A percentile compares a stretch with the other conserved stretches of the same genome.
phyloP scores from a whole-genome alignment of 768 basidiomycete genomes.

The Rhizopogon roseolus region DNA sequence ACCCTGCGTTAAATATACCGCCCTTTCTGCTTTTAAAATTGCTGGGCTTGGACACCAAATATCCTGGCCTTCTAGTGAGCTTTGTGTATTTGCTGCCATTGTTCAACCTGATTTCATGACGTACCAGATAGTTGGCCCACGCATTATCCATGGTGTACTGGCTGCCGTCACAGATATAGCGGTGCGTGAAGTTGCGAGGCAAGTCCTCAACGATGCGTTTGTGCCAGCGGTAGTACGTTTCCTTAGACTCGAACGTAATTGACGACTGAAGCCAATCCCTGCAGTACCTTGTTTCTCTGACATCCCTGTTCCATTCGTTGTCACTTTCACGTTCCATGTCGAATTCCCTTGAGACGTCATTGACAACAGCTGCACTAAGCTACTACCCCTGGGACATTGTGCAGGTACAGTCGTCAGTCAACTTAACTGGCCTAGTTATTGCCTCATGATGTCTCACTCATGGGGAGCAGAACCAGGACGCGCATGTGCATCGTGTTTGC shows the following conservation, averaged over 20 bases:
- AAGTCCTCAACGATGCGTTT: conserved; percentile 53
- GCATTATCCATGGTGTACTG: conserved; percentile 66
- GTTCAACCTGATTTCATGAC: conserved; percentile 1
- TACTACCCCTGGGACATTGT: conserved; percentile 69
- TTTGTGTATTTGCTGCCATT: neutral
- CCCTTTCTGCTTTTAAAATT: conserved; percentile 67
- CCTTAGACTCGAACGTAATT: neutral
- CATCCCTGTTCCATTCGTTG: conserved; percentile 84
- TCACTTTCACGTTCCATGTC: conserved; percentile 85
- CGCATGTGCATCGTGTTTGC: conserved; percentile 49
- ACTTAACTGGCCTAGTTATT: conserved; percentile 13
- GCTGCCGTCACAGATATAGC: conserved; percentile 81
- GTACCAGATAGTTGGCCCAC: conserved; percentile 68
- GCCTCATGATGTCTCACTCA: conserved; percentile 20
- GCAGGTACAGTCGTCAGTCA: conserved; percentile 21
- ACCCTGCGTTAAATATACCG: conserved; percentile 78
- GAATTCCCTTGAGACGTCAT: conserved; percentile 87
- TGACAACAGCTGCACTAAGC: conserved; percentile 73
- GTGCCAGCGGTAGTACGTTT: conserved; percentile 58
- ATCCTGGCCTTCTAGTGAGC: conserved; percentile 60
- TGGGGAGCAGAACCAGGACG: conserved; percentile 29
- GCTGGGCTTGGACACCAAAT: conserved; percentile 42
- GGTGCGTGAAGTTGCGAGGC: conserved; percentile 55
- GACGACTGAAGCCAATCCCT: neutral
- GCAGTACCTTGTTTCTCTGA: conserved; percentile 75